Base-by-base conservation (phyloP, 305 asterid genomes). In the Fraxinus latifolia region DNA sequence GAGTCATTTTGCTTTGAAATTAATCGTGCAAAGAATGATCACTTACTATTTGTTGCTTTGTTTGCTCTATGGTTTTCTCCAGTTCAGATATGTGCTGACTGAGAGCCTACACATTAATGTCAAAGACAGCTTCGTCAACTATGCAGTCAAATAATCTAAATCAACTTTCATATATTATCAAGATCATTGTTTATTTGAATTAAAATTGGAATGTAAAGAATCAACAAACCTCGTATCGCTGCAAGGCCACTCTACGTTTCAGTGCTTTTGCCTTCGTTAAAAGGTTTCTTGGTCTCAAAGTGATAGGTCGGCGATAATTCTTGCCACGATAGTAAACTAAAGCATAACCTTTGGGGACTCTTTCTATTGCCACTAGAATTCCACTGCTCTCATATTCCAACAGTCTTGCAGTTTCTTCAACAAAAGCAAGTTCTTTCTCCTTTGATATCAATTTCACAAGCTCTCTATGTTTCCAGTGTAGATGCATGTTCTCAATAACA, bases 321-420 rank as follows among this genome's bases (percentile, higher is more conserved):
- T 96, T 96, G 86, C 99, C 99, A 34, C 99, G 97, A 87, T 94
- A 94, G 88, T 92, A 94, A 84, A 94, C 91, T 86, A 96, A 87
- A 70, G 90, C 88, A 88, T 88, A 87, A 42, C 99, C 99, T 87
- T 96, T 96, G 47, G 99, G 94, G 80, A 94, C 97, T 80, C 95
- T 89, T 76, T 92, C 98, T 55, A 91, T 91, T 12, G 97, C 89
- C 80, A 96, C 98, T 73, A 96, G 83, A 84, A 96, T 93, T 55
- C 99, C 98, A 73, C 96, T 98, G 87, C 99, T 96, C 88, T 96
- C 99, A 81, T 94, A 93, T 89, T 94, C 99, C 91, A 96, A 86
- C 65, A 96, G 97, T 82, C 96, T 89, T 25, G 97, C 96, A 76
- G 98, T 89, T 90, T 96, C 99, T 90, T 96, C 98, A 80, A 88